These are phyloP conservation scores for Cladophialophora yegresii DNA, from an alignment of 2,329 filamentous ascomycete species.

Conservation along the genomic window DNA sequence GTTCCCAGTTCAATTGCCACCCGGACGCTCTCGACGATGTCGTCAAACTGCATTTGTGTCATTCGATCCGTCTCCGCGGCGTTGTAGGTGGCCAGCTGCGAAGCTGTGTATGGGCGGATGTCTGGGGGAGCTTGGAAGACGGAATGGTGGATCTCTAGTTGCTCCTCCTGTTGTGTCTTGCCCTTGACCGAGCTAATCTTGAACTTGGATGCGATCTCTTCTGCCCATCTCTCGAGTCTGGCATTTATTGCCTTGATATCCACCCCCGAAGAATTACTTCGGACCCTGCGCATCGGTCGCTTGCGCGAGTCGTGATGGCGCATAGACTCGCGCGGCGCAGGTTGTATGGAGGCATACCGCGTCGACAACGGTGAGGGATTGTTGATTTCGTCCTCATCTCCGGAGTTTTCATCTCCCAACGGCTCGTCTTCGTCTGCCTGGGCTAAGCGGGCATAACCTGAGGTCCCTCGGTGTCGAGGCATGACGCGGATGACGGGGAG, in stretches of 20 bases:
- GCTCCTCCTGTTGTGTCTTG: conserved; percentile 75
- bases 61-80: conserved; percentile 63
- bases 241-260: conserved; percentile 99
- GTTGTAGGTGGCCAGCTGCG: conserved; percentile 64
- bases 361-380: conserved; percentile 60
- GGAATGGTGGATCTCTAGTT: conserved; percentile 92
- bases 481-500: conserved; percentile 47
- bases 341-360: conserved; percentile 67
- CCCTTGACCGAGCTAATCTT: conserved; percentile 79
- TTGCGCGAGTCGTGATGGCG: conserved; percentile 45
- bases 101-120: conserved; percentile 74
- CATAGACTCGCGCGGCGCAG: conserved; percentile 63
- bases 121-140: conserved; percentile 94
- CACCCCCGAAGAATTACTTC: conserved; percentile 80
- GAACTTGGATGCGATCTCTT: conserved; percentile 96
- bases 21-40: conserved; percentile 85
- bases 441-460: conserved; percentile 80
- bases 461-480: conserved; percentile 70
- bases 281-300: conserved; percentile 55
- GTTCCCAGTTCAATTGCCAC: conserved; percentile 85
- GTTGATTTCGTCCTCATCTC: conserved; percentile 57
- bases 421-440: conserved; percentile 68
- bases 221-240: conserved; percentile 90
- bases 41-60: conserved; percentile 79
- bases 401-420: conserved; percentile 69